These are phyloP conservation scores for Stentor roeselii DNA, from an alignment of 73 alveolate species.

Conservation along the genomic window DNA sequence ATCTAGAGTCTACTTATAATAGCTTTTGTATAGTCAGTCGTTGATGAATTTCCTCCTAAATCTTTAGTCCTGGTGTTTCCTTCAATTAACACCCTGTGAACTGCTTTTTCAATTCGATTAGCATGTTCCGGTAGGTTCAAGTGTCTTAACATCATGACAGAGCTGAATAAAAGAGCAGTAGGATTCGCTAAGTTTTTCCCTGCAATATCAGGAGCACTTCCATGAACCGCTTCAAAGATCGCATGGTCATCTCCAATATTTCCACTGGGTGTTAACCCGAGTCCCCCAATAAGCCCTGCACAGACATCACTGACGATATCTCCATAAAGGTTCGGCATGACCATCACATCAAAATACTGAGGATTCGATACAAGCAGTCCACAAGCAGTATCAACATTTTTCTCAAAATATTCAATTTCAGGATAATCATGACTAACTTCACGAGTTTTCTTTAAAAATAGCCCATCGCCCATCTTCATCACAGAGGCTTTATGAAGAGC, in stretches of 20 bases:
- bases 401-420: slow-evolving; percentile 53
- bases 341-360: slow-evolving; percentile 64
- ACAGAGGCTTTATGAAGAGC: slow-evolving; percentile 82
- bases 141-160: slow-evolving; percentile 73
- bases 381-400: slow-evolving; percentile 62
- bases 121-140: slow-evolving; percentile 57
- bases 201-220: slow-evolving; percentile 84
- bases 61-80: slow-evolving; percentile 60
- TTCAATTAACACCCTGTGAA: slow-evolving; percentile 45
- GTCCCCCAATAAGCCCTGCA: slow-evolving; percentile 81
- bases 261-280: slow-evolving; percentile 75
- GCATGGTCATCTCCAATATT: slow-evolving; percentile 68
- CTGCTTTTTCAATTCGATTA: slow-evolving; percentile 55
- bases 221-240: slow-evolving; percentile 81
- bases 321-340: slow-evolving; percentile 80
- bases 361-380: slow-evolving; percentile 59
- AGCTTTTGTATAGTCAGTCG: slow-evolving; percentile 62
- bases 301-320: slow-evolving; percentile 76
- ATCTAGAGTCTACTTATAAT: slow-evolving; percentile 29
- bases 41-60: slow-evolving; percentile 60
- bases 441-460: slow-evolving; percentile 57
- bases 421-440: slow-evolving; percentile 66
- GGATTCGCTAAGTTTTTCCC: slow-evolving; percentile 78
- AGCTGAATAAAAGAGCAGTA: slow-evolving; percentile 65
- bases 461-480: slow-evolving; percentile 77